Evolutionary conservation across 129 eudicot genomes (phyloP).

Genomic region (Artemisia argyi): DNA sequence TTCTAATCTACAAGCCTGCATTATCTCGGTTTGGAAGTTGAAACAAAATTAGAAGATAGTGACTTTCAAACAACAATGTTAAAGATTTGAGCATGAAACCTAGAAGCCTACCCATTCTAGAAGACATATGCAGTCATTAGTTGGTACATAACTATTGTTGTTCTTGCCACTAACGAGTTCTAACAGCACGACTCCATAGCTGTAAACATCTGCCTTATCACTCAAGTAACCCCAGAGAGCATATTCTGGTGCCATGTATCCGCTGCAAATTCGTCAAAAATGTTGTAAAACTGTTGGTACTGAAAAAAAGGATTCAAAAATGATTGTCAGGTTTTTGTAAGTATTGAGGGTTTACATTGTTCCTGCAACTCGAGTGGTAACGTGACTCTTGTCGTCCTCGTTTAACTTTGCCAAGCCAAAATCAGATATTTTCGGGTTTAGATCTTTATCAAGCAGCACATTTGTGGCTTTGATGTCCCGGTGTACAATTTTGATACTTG

Average conservation of each 20-base stretch:
- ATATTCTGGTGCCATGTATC: slow-evolving; percentile 96
- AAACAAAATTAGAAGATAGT: too few relatives aligned
- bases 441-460: slow-evolving; percentile 66
- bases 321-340: not conserved
- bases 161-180: slow-evolving; percentile 84
- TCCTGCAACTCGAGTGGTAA: slow-evolving; percentile 84
- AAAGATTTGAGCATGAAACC: not conserved
- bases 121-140: slow-evolving; percentile 58
- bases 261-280: slow-evolving; percentile 49
- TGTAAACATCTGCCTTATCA: slow-evolving; percentile 85
- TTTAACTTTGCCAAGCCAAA: slow-evolving; percentile 80
- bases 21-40: not conserved
- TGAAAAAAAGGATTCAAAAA: not conserved
- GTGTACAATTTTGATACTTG: slow-evolving; percentile 73
- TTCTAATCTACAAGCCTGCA: slow-evolving; percentile 73
- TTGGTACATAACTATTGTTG: slow-evolving; percentile 72
- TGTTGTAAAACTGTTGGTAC: not conserved
- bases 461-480: slow-evolving; percentile 89
- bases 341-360: slow-evolving; percentile 53
- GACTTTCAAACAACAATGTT: not conserved
- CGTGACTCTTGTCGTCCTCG: slow-evolving; percentile 71
- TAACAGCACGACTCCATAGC: slow-evolving; percentile 73
- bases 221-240: slow-evolving; percentile 88
- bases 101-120: slow-evolving; percentile 67
- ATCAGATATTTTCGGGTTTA: slow-evolving; percentile 83